A percentile compares a stretch with the other conserved stretches of the same genome.
These are phyloP conservation scores for Rubia yunnanensis DNA, from an alignment of 257 asterid species.

Conservation along the genomic window DNA sequence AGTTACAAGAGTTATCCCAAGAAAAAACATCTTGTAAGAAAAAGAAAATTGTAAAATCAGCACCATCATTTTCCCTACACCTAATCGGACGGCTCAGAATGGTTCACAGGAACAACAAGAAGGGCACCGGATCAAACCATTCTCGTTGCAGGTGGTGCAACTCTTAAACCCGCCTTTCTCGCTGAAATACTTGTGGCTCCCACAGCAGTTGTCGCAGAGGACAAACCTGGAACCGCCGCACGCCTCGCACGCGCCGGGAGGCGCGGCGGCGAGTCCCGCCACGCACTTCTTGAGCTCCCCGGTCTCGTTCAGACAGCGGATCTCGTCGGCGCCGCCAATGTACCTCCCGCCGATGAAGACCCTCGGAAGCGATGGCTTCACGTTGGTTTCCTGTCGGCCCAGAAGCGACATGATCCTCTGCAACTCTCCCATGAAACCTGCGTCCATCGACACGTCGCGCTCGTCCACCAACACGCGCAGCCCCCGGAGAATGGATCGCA, in stretches of 20 bases:
- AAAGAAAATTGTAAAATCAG: neutral
- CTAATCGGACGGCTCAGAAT: constrained; percentile 20
- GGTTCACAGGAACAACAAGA: constrained; percentile 68
- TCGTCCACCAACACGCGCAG: constrained; percentile 78
- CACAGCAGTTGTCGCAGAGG: constrained; percentile 67
- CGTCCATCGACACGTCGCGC: constrained; percentile 83
- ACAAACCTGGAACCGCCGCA: constrained; percentile 73
- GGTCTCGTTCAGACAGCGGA: constrained; percentile 66
- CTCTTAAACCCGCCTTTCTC: constrained; percentile 70
- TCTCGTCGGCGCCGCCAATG: constrained; percentile 87
- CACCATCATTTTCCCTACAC: constrained; percentile 5
- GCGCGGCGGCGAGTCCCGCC: constrained; percentile 52
- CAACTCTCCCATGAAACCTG: constrained; percentile 64
- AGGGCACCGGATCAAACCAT: constrained; percentile 94
- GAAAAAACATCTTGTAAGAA: neutral
- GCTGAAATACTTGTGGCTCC: constrained; percentile 71
- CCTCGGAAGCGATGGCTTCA: constrained; percentile 45
- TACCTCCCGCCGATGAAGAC: constrained; percentile 89
- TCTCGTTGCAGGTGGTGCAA: constrained; percentile 78
- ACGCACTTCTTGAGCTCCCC: constrained; percentile 74
- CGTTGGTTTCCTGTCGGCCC: constrained; percentile 29
- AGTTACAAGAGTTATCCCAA: constrained; percentile 11
- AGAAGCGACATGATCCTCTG: constrained; percentile 32
- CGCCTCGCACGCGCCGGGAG: constrained; percentile 54
- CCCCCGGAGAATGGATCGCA: constrained; percentile 51